Evolutionary conservation across 805 yeast genomes (phyloP).

Genomic region (Candida oleophila): DNA sequence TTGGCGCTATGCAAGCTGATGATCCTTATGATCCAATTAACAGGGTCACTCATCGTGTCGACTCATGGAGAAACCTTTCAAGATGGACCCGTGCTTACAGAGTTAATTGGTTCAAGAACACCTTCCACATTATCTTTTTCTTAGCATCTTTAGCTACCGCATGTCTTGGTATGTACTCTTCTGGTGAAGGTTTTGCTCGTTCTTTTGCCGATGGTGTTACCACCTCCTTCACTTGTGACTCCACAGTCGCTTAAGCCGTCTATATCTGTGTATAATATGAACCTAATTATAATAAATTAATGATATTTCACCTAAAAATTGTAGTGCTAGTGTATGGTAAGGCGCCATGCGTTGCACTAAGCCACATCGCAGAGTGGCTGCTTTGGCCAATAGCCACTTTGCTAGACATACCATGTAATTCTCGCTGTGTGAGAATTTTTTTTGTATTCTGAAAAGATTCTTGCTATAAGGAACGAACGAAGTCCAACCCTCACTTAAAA

Average conservation of each 20-base stretch:
- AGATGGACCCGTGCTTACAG: constrained; percentile 17
- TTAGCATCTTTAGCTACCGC: constrained; percentile 23
- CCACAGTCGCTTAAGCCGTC: constrained; percentile 12
- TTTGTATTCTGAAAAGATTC: no score
- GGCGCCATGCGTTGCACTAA: no score
- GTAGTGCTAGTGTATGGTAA: no score
- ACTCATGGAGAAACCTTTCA: constrained; percentile 3
- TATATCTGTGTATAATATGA: background rate
- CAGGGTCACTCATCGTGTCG: constrained; percentile 9
- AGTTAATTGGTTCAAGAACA: constrained; percentile 13
- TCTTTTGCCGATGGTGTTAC: constrained; percentile 23
- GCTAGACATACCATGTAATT: no score
- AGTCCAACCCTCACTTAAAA: background rate
- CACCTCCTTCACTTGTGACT: constrained; percentile 27
- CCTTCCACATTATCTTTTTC: constrained; percentile 17
- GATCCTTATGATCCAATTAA: constrained; percentile 11
- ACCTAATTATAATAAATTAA: no score
- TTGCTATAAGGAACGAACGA: no score
- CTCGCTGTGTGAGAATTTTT: no score
- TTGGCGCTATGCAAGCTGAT: constrained; percentile 16
- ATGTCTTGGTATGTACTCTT: constrained; percentile 26
- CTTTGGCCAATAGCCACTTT: no score
- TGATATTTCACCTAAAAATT: no score
- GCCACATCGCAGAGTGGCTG: no score
- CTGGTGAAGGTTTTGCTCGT: constrained; percentile 21